A percentile compares a stretch with the other conserved stretches of the same genome.
Conservation (phyloP, 106 monocot species). For the Hemerocallis citrina region DNA sequence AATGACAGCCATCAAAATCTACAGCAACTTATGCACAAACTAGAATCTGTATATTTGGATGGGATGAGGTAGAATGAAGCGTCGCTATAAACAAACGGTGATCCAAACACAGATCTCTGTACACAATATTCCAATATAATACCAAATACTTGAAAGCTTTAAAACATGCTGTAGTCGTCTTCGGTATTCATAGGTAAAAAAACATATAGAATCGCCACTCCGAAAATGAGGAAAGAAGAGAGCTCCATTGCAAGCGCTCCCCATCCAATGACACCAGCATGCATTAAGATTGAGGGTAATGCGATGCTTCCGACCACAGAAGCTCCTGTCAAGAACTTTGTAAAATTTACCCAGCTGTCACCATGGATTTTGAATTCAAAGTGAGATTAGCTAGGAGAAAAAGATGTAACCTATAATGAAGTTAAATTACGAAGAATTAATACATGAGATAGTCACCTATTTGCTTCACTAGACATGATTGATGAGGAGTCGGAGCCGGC, state of each 20-base stretch:
- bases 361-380: neutral
- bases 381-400: neutral
- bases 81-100: too few relatives aligned
- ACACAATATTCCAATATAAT: too few relatives aligned
- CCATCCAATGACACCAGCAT: slow-evolving; percentile 76
- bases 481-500: slow-evolving; percentile 40
- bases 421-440: too few relatives aligned
- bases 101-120: too few relatives aligned
- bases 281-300: slow-evolving; percentile 84
- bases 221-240: slow-evolving; percentile 70
- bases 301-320: slow-evolving; percentile 90
- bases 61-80: too few relatives aligned
- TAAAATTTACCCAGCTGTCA: slow-evolving; percentile 49
- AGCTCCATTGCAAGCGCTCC: slow-evolving; percentile 87
- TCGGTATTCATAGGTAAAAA: slow-evolving; percentile 40
- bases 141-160: slow-evolving; percentile 10
- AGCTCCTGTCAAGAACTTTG: slow-evolving; percentile 88
- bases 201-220: slow-evolving; percentile 47
- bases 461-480: slow-evolving; percentile 33
- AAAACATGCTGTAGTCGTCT: slow-evolving; percentile 46
- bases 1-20: too few relatives aligned
- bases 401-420: too few relatives aligned
- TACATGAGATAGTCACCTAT: too few relatives aligned
- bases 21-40: too few relatives aligned
- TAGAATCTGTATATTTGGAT: too few relatives aligned